These are phyloP conservation scores for Sanghuangporus baumii DNA, from an alignment of 1,284 basidiomycete species.

Conservation along the genomic window DNA sequence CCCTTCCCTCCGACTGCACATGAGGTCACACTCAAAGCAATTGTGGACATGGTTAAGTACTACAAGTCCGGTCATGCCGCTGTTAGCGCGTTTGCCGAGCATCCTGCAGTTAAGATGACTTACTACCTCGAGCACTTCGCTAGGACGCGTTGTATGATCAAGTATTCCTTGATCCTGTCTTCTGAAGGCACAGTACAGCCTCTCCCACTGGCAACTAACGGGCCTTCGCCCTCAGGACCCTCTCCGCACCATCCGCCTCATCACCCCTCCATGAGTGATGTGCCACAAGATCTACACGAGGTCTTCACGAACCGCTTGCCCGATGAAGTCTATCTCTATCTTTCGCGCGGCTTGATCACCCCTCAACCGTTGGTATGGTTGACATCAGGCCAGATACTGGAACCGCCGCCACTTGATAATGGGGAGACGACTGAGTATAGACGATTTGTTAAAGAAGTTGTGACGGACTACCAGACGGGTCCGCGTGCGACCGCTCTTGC, in stretches of 20 bases:
- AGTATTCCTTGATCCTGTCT: constrained; percentile 86
- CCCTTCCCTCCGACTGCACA: constrained; percentile 84
- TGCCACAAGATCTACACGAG: constrained; percentile 89
- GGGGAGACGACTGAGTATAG: constrained; percentile 94
- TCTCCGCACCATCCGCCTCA: constrained; percentile 54
- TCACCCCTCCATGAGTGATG: constrained; percentile 76
- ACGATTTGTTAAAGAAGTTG: constrained; percentile 91
- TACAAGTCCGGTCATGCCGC: constrained; percentile 83
- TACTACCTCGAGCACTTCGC: constrained; percentile 87
- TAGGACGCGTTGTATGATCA: constrained; percentile 88
- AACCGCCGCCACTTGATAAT: constrained; percentile 89
- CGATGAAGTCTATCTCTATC: constrained; percentile 95
- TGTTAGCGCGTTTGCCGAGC: constrained; percentile 73
- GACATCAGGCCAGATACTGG: constrained; percentile 78
- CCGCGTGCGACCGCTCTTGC: constrained; percentile 90
- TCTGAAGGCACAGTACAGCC: constrained; percentile 89
- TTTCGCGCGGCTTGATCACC: constrained; percentile 87
- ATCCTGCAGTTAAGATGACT: constrained; percentile 70
- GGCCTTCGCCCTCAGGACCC: constrained; percentile 51
- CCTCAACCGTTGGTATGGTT: constrained; percentile 90
- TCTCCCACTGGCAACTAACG: constrained; percentile 73
- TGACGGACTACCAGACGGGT: constrained; percentile 88
- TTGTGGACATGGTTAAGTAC: constrained; percentile 85
- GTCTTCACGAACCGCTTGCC: constrained; percentile 94
- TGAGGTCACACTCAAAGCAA: constrained; percentile 75